Evolutionary conservation across 1,284 basidiomycete genomes (phyloP).

Genomic region (Afroboletus lepidellus): DNA sequence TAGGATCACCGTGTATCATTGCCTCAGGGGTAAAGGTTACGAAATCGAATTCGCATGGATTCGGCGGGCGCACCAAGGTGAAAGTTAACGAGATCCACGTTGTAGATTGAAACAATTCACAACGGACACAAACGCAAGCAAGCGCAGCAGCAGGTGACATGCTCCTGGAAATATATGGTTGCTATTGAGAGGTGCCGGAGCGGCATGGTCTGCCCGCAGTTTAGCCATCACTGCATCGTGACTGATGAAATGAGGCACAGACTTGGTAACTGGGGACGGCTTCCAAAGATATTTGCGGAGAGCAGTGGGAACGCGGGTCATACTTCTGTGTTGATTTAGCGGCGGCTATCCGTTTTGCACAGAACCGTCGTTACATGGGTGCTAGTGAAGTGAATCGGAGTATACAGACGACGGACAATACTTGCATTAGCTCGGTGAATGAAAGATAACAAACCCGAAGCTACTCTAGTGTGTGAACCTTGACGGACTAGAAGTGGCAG

Average conservation of each 20-base stretch:
- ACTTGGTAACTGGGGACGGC: neutral
- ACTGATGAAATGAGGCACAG: neutral
- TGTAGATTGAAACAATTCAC: neutral
- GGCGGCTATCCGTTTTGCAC: neutral
- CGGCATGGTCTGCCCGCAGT: neutral
- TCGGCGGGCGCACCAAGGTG: neutral
- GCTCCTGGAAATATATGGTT: neutral
- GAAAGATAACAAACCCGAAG: neutral
- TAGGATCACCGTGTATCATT: slow-evolving; percentile 2
- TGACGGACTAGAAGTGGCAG: too few relatives aligned
- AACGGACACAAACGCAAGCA: neutral
- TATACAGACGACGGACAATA: neutral
- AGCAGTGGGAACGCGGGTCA: neutral
- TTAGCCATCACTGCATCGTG: neutral
- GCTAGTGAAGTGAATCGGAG: neutral
- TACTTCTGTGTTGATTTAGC: neutral
- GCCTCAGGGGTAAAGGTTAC: slow-evolving; percentile 7
- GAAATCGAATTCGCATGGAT: slow-evolving; percentile 3
- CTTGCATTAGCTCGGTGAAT: neutral
- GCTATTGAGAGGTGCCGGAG: neutral
- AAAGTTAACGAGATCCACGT: slow-evolving; percentile 5
- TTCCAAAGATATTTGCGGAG: neutral
- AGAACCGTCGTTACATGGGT: neutral
- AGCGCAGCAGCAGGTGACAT: neutral
- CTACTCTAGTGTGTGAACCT: neutral